phyloP scores from a whole-genome alignment of 352 stramenopile species.

The Phytophthora idaei region DNA sequence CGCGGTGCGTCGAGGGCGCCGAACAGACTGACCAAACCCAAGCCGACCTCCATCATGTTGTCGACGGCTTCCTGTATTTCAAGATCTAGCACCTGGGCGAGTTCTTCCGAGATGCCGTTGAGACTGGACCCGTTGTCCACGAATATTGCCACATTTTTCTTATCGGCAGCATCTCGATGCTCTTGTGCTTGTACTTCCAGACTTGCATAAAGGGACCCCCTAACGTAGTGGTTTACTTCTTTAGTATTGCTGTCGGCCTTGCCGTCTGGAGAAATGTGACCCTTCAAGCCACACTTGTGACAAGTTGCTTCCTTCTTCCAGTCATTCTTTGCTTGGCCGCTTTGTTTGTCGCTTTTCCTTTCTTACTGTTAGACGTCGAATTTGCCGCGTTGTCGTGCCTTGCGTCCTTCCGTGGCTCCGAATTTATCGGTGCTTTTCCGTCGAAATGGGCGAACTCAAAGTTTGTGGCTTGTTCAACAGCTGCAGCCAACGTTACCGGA shows the following conservation, averaged over 20 bases:
- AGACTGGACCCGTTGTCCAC: neutral
- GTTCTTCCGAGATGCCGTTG: neutral
- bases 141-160: neutral
- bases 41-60: too few species aligned
- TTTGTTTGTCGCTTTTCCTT: too few species aligned
- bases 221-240: neutral
- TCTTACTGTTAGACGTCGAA: too few species aligned
- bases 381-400: too few species aligned
- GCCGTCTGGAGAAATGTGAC: neutral
- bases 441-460: neutral
- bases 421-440: neutral
- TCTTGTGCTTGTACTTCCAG: neutral
- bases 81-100: too few species aligned
- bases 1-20: neutral
- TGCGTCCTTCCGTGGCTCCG: too few species aligned
- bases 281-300: neutral
- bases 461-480: neutral
- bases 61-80: too few species aligned
- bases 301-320: neutral
- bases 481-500: neutral
- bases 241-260: neutral
- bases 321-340: too few species aligned
- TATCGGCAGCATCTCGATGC: too few species aligned
- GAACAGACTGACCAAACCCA: too few species aligned
- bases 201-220: neutral